These are phyloP conservation scores for Lentinula boryana DNA, from an alignment of 768 basidiomycete species.

Conservation along the genomic window DNA sequence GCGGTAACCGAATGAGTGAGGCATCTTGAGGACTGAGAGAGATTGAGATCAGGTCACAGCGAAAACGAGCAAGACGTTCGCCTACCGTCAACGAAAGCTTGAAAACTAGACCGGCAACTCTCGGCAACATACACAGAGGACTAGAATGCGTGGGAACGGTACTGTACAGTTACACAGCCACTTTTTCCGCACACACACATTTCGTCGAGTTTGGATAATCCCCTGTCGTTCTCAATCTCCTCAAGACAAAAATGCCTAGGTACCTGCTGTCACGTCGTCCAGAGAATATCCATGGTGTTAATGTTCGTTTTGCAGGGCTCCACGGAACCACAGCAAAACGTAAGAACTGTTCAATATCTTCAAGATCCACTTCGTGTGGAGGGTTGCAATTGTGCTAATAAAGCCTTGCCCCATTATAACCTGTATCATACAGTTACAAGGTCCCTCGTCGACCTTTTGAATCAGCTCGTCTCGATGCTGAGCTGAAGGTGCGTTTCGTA, in stretches of 20 bases:
- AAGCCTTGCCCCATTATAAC: conserved; percentile 59
- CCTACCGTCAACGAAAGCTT: neutral
- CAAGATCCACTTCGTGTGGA: conserved; percentile 69
- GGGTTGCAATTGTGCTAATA: conserved; percentile 61
- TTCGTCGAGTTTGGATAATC: conserved; percentile 16
- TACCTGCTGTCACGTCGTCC: conserved; percentile 32
- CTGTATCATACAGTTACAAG: conserved; percentile 79
- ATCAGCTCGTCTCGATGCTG: conserved; percentile 97
- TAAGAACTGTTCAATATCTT: conserved; percentile 51
- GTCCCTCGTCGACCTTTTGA: conserved; percentile 97
- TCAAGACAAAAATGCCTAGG: conserved; percentile 83
- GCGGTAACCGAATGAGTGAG: conserved; percentile 99
- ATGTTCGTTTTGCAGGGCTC: conserved; percentile 55
- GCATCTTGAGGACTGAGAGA: conserved; percentile 73
- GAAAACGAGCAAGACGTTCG: neutral
- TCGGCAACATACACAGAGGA: conserved; percentile 20
- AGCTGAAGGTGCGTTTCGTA: conserved; percentile 76
- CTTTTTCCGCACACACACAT: conserved; percentile 17
- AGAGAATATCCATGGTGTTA: conserved; percentile 19
- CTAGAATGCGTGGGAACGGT: conserved; percentile 46
- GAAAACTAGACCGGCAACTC: neutral
- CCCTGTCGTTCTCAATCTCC: conserved; percentile 30
- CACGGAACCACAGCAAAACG: conserved; percentile 92
- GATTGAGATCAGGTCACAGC: conserved; percentile 13
- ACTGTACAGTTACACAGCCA: conserved; percentile 61